These are phyloP conservation scores for Monosporozyma unispora DNA, from an alignment of 805 yeast genomes.

Conservation along the genomic window DNA sequence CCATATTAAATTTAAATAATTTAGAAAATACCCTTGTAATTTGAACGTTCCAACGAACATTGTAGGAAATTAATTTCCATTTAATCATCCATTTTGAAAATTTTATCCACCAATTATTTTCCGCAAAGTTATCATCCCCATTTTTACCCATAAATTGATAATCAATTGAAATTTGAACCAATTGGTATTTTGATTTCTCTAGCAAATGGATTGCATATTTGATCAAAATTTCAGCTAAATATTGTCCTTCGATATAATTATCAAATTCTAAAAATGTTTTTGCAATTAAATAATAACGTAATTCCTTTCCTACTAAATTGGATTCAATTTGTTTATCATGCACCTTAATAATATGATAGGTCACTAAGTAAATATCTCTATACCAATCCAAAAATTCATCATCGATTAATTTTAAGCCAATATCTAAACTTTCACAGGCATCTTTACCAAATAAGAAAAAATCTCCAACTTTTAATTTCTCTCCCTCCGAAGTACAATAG, in stretches of 20 bases:
- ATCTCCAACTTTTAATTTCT: constrained; percentile 18
- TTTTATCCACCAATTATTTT: constrained; percentile 27
- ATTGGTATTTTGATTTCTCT: constrained; percentile 34
- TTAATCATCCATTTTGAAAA: constrained; percentile 31
- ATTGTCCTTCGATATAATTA: constrained; percentile 33
- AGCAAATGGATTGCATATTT: constrained; percentile 27
- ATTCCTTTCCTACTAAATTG: constrained; percentile 14
- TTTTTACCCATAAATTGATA: constrained; percentile 17
- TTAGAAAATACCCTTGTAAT: constrained; percentile 28
- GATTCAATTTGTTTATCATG: constrained; percentile 12
- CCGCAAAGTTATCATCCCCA: neutral
- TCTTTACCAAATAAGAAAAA: constrained; percentile 13
- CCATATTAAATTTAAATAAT: constrained; percentile 15
- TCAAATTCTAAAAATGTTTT: constrained; percentile 31
- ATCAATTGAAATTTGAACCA: constrained; percentile 32
- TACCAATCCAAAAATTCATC: constrained; percentile 23
- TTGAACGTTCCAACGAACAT: constrained; percentile 33
- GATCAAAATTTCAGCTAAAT: constrained; percentile 28
- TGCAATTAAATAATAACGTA: constrained; percentile 26
- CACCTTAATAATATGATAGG: constrained; percentile 18
- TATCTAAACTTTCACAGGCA: constrained; percentile 11
- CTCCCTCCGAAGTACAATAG: constrained; percentile 17
- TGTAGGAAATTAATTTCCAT: constrained; percentile 33
- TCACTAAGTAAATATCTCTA: constrained; percentile 16
- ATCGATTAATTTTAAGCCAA: constrained; percentile 28